Evolutionary conservation across 345 rosid species (phyloP).

Genomic region (Salix caprea): DNA sequence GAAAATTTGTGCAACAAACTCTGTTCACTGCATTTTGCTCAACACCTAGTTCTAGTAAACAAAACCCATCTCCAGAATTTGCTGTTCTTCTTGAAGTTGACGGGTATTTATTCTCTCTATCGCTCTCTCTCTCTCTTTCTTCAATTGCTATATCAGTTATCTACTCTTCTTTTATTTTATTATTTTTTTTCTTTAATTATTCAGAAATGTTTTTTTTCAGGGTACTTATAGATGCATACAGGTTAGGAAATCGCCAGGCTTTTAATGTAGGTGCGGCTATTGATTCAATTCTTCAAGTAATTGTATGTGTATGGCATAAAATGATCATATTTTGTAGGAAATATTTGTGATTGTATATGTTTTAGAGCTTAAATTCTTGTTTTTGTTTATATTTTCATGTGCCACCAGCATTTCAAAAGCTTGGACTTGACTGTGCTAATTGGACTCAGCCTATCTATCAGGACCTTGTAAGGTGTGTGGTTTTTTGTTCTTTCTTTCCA

Average conservation of each 20-base stretch:
- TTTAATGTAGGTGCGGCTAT: slow-evolving; percentile 65
- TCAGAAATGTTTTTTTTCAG: slow-evolving; percentile 24
- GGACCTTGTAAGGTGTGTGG: slow-evolving; percentile 63
- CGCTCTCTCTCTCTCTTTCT: not conserved
- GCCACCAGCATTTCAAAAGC: slow-evolving; percentile 75
- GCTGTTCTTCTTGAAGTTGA: slow-evolving; percentile 89
- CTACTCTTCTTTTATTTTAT: not conserved
- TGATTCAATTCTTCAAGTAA: not conserved
- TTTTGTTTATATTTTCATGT: not conserved
- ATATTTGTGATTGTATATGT: slow-evolving; percentile 4
- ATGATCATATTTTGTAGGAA: not conserved
- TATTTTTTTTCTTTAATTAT: not conserved
- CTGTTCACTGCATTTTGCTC: slow-evolving; percentile 42
- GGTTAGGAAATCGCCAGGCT: slow-evolving; percentile 75
- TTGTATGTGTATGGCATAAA: not conserved
- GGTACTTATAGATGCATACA: slow-evolving; percentile 79
- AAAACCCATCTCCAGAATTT: slow-evolving; percentile 46
- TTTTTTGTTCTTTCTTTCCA: no score
- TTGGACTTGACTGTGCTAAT: slow-evolving; percentile 94
- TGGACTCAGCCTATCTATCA: slow-evolving; percentile 82
- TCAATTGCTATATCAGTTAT: not conserved
- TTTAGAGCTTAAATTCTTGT: slow-evolving; percentile 10
- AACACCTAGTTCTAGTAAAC: slow-evolving; percentile 21
- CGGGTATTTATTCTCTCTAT: slow-evolving; percentile 40
- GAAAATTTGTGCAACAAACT: slow-evolving; percentile 26